phyloP scores from a whole-genome alignment of 2,329 filamentous ascomycete genomes.

The Pyricularia sp. region DNA sequence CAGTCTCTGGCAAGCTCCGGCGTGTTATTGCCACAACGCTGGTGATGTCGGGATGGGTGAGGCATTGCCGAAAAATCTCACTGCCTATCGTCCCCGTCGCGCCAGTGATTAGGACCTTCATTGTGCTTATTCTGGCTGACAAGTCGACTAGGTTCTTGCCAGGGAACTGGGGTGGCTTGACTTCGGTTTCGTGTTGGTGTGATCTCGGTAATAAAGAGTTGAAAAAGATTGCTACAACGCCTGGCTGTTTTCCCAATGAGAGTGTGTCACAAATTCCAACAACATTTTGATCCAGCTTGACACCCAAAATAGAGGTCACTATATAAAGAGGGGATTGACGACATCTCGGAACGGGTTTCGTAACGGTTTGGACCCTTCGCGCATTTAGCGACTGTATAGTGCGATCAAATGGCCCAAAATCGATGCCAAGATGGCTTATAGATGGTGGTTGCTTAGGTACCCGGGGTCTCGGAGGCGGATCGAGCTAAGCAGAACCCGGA shows the following conservation, averaged over 20 bases:
- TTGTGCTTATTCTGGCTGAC: neutral
- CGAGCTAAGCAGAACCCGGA: neutral
- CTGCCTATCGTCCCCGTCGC: conserved; percentile 19
- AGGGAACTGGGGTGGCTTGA: neutral
- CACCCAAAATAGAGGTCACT: neutral
- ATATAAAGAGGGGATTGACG: neutral
- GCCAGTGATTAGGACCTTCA: conserved; percentile 1
- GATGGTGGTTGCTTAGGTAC: neutral
- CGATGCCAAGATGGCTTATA: neutral
- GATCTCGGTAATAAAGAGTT: too few relatives aligned
- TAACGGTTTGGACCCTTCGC: neutral
- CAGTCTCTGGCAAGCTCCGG: neutral
- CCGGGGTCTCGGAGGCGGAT: neutral
- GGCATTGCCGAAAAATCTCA: neutral
- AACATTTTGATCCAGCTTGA: too few relatives aligned
- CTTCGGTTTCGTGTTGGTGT: neutral
- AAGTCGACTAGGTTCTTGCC: neutral
- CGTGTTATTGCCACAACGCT: neutral
- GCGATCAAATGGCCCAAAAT: neutral
- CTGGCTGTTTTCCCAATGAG: neutral
- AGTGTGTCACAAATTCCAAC: neutral
- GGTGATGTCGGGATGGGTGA: neutral
- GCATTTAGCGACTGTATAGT: neutral
- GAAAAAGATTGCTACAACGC: neutral
- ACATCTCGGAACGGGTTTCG: neutral